Evolutionary conservation across 106 monocot species (phyloP).

Genomic region (Hemerocallis citrina): DNA sequence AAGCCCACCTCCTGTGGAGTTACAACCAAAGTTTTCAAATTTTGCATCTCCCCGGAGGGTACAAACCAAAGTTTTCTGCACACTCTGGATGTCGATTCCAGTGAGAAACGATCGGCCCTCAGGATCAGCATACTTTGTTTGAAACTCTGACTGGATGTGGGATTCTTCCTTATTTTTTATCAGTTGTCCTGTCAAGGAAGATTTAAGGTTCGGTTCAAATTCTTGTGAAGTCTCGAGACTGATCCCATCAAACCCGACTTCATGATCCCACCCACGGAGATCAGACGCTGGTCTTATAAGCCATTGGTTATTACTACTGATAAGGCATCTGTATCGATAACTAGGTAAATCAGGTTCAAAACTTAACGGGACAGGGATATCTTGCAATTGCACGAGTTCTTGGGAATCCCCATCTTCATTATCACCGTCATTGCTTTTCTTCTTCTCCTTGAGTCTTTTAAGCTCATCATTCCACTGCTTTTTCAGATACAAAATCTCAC

Average conservation of each 20-base stretch:
- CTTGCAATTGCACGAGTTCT: constrained; percentile 48
- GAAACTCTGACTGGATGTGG: constrained; percentile 52
- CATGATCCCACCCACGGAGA: constrained; percentile 96
- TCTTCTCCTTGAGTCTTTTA: constrained; percentile 32
- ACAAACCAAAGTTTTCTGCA: constrained; percentile 47
- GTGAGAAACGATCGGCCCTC: constrained; percentile 18
- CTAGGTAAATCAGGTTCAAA: constrained; percentile 52
- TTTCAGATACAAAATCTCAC: constrained; percentile 84
- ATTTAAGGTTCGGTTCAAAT: constrained; percentile 24
- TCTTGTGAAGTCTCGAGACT: constrained; percentile 47
- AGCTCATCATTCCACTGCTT: constrained; percentile 78
- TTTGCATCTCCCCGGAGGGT: constrained; percentile 45
- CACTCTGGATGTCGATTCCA: constrained; percentile 54
- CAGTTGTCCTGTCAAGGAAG: constrained; percentile 56
- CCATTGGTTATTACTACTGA: constrained; percentile 34
- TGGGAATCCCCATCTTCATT: constrained; percentile 19
- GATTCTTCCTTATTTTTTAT: constrained; percentile 78
- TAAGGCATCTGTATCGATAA: constrained; percentile 56
- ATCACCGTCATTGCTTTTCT: constrained; percentile 14
- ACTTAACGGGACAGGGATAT: constrained; percentile 56
- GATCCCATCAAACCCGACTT: constrained; percentile 80
- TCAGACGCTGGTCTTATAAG: constrained; percentile 69
- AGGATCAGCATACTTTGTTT: constrained; percentile 19
- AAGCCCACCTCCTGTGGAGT: constrained; percentile 47
- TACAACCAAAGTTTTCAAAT: constrained; percentile 29